A percentile compares a stretch with the other conserved stretches of the same genome.
Conservation (phyloP, 257 asterid species). For the Gentiana macrophylla region DNA sequence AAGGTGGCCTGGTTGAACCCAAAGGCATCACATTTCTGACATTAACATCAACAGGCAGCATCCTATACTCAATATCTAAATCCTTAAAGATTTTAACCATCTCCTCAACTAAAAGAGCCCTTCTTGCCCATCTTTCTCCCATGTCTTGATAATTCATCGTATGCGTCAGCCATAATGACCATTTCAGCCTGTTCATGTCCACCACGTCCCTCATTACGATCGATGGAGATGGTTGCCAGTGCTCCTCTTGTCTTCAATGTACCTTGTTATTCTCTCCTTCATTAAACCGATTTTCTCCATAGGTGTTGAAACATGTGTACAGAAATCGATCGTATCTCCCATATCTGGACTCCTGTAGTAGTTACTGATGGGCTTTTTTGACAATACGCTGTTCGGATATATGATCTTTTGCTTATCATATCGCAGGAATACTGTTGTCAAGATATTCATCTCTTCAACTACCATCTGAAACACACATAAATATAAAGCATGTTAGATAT, state of each 20-base stretch:
- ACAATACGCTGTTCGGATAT: conserved; percentile 65
- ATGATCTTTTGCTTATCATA: conserved; percentile 65
- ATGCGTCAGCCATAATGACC: conserved; percentile 71
- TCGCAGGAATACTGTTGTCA: conserved; percentile 68
- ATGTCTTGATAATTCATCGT: conserved; percentile 83
- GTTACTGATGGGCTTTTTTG: conserved; percentile 68
- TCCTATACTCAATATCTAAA: conserved; percentile 70
- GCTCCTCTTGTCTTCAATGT: conserved; percentile 55
- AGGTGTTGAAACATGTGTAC: conserved; percentile 70
- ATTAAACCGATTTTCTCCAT: conserved; percentile 50
- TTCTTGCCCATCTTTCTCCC: conserved; percentile 80
- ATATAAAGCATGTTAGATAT: background rate
- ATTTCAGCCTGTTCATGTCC: conserved; percentile 77
- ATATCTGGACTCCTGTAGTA: conserved; percentile 89
- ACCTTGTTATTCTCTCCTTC: conserved; percentile 79
- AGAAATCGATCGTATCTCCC: conserved; percentile 78
- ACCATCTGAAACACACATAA: conserved; percentile 51
- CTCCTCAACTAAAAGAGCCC: conserved; percentile 70
- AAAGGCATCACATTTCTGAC: conserved; percentile 61
- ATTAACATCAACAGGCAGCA: conserved; percentile 67
- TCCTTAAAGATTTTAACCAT: conserved; percentile 64
- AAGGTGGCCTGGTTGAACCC: conserved; percentile 48
- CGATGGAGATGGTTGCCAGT: conserved; percentile 68
- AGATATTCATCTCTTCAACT: conserved; percentile 91
- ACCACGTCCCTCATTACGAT: conserved; percentile 73